Percentiles rank a stretch among this genome's conserved stretches.
Conservation (phyloP, 768 basidiomycete species). For the Auriscalpium orientale region DNA sequence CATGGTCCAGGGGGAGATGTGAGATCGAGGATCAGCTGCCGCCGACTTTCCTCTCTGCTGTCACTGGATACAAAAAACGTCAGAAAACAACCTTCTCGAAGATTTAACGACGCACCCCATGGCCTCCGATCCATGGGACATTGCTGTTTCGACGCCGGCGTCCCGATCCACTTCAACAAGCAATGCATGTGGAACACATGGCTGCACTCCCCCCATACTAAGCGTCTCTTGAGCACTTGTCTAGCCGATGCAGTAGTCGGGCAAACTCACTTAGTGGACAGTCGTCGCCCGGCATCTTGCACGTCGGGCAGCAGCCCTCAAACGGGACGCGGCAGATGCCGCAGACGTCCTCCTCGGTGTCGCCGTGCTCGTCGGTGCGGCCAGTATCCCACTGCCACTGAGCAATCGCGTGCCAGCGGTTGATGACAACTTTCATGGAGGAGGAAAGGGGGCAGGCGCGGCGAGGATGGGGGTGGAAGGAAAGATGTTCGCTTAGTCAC, state of each 20-base stretch:
- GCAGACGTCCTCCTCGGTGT: conserved; percentile 62
- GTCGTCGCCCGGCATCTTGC: conserved; percentile 95
- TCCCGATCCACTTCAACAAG: conserved; percentile 91
- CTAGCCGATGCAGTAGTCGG: conserved; percentile 1
- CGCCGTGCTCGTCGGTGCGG: conserved; percentile 38
- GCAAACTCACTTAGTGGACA: conserved; percentile 74
- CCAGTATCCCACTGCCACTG: conserved; percentile 80
- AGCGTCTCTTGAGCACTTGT: not conserved
- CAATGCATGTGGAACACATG: conserved; percentile 99
- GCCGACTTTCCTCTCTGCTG: conserved; percentile 44
- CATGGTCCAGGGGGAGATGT: no score
- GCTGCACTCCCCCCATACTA: conserved; percentile 97
- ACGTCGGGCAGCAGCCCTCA: conserved; percentile 92
- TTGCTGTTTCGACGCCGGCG: conserved; percentile 82
- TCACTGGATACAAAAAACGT: conserved; percentile 27
- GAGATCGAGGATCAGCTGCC: conserved; percentile 6
- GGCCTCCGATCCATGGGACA: conserved; percentile 97
- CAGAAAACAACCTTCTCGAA: not conserved
- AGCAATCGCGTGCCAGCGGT: conserved; percentile 83
- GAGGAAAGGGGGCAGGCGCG: not conserved
- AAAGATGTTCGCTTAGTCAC: not conserved
- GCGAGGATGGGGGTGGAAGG: not conserved
- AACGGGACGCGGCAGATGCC: conserved; percentile 89
- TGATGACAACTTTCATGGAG: conserved; percentile 73
- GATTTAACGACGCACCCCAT: conserved; percentile 61